Conservation (phyloP, 176 grass and related monocot species). For the Oryza brachyantha region DNA sequence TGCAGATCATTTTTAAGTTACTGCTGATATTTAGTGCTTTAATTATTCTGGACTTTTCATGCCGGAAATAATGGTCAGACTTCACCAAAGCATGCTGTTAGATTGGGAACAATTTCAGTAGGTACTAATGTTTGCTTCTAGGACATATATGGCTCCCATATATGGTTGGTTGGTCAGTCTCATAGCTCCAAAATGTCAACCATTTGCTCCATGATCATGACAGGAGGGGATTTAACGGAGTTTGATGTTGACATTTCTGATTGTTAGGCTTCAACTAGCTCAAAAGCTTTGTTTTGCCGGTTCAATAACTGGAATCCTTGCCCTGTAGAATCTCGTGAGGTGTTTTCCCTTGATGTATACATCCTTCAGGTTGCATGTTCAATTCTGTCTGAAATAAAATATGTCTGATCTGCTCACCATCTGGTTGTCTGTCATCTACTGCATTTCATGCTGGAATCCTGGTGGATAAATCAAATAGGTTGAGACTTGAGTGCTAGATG, state of each 20-base stretch:
- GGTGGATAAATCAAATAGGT: not conserved
- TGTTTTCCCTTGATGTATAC: not conserved
- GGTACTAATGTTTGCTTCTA: not conserved
- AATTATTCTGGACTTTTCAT: not conserved
- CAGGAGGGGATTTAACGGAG: not conserved
- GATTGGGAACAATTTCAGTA: not conserved
- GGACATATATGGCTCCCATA: not conserved
- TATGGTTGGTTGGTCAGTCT: constrained; percentile 3
- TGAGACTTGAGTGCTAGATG: not conserved
- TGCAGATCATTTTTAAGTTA: not conserved
- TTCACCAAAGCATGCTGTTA: not conserved
- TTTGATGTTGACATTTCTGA: not conserved
- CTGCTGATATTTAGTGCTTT: not conserved
- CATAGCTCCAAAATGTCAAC: not conserved
- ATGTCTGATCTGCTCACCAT: not conserved
- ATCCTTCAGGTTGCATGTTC: not conserved
- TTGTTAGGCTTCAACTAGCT: constrained; percentile 16
- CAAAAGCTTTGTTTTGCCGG: not conserved
- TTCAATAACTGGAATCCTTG: not conserved
- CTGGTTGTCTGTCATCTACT: not conserved
- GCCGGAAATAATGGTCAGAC: not conserved
- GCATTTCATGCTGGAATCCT: not conserved
- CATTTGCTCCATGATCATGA: not conserved
- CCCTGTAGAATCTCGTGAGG: not conserved
- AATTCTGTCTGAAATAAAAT: not conserved